A percentile compares a stretch with the other conserved stretches of the same genome.
Conservation (phyloP, 495 filamentous ascomycete species). For the Pseudevernia furfuracea region DNA sequence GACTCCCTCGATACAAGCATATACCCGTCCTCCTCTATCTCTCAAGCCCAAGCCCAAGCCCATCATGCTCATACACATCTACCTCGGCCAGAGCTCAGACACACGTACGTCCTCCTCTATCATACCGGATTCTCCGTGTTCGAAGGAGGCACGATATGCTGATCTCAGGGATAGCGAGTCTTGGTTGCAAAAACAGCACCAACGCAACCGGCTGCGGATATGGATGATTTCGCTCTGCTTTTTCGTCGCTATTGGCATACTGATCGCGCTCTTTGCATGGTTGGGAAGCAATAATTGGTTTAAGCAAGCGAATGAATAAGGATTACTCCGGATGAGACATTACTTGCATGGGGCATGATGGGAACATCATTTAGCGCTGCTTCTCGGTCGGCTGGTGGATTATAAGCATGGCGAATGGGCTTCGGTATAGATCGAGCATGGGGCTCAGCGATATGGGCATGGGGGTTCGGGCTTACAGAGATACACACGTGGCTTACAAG, state of each 20-base stretch:
- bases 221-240: constrained; percentile 37
- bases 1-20: constrained; percentile 17
- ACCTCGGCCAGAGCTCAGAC: constrained; percentile 10
- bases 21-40: constrained; percentile 17
- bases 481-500: background rate
- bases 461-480: background rate
- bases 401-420: background rate
- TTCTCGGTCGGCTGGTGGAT: background rate
- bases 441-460: background rate
- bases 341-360: background rate
- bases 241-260: constrained; percentile 30
- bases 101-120: constrained; percentile 4
- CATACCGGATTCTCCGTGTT: background rate
- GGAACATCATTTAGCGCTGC: constrained; percentile 2
- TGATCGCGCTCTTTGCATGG: constrained; percentile 29
- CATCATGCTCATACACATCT: background rate
- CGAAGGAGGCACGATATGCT: constrained; percentile 7
- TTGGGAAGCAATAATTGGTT: constrained; percentile 22
- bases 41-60: constrained; percentile 6
- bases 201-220: constrained; percentile 32
- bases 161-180: constrained; percentile 29
- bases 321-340: background rate
- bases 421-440: background rate
- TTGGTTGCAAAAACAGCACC: constrained; percentile 34
- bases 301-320: constrained; percentile 8